Conservation (phyloP, 108 stramenopile species). For the Fistulifera solaris region DNA sequence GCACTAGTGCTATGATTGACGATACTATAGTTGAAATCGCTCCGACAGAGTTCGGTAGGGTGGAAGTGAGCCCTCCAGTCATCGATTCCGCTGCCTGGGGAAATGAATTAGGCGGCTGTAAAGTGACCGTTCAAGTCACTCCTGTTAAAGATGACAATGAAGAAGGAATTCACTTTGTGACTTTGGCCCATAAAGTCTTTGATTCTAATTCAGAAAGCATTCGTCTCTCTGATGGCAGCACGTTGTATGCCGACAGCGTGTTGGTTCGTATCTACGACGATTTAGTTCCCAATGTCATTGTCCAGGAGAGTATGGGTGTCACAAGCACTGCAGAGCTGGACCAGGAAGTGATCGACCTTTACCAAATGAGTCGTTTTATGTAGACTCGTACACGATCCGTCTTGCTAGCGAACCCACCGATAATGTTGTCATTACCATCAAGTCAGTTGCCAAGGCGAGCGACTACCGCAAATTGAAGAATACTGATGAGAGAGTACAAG, state of each 20-base stretch:
- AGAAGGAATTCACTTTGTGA: slow-evolving; percentile 26
- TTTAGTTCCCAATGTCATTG: slow-evolving; percentile 20
- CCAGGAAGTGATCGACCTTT: slow-evolving; percentile 7
- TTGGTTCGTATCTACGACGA: slow-evolving; percentile 28
- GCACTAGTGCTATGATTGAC: slow-evolving; percentile 3
- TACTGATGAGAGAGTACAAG: slow-evolving; percentile 8
- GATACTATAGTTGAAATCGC: slow-evolving; percentile 10
- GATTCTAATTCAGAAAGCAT: slow-evolving; percentile 2
- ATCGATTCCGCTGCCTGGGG: slow-evolving; percentile 1
- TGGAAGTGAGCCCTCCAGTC: neutral
- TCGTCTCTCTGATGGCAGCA: slow-evolving; percentile 10
- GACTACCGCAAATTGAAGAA: neutral
- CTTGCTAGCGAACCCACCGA: slow-evolving; percentile 18
- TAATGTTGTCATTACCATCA: slow-evolving; percentile 7
- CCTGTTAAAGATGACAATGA: slow-evolving; percentile 7
- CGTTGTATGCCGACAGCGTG: slow-evolving; percentile 15
- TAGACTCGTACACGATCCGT: slow-evolving; percentile 19
- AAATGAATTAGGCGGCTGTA: slow-evolving; percentile 9
- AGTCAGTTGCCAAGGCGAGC: slow-evolving; percentile 13
- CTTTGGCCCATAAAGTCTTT: slow-evolving; percentile 11
- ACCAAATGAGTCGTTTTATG: slow-evolving; percentile 3
- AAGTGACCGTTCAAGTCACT: slow-evolving; percentile 12
- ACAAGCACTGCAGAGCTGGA: slow-evolving; percentile 24
- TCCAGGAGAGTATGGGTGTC: slow-evolving; percentile 19
- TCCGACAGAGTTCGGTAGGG: slow-evolving; percentile 8